Evolutionary conservation across 2,329 filamentous ascomycete genomes (phyloP).

Genomic region (Calycina herbarum): DNA sequence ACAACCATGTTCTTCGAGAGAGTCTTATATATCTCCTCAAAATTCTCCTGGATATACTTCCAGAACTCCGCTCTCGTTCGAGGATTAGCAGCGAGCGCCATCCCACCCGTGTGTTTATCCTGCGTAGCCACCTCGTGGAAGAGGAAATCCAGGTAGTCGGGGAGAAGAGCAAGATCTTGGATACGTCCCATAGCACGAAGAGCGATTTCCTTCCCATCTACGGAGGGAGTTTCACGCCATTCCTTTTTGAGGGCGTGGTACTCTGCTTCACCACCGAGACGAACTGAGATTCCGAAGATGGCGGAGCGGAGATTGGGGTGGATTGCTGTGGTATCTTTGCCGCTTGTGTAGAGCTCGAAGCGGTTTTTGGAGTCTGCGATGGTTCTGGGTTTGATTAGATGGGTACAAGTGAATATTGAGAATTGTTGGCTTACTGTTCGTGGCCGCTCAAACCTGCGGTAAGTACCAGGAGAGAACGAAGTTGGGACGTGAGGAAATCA

Average conservation of each 20-base stretch:
- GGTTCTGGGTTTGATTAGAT: slow-evolving; percentile 49
- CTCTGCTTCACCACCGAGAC: slow-evolving; percentile 68
- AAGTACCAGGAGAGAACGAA: slow-evolving; percentile 78
- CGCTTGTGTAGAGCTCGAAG: slow-evolving; percentile 76
- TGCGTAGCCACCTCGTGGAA: slow-evolving; percentile 81
- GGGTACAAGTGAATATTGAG: neutral
- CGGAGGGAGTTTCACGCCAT: slow-evolving; percentile 76
- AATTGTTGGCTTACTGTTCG: slow-evolving; percentile 55
- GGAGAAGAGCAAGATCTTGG: slow-evolving; percentile 63
- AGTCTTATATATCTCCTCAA: slow-evolving; percentile 69
- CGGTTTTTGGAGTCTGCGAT: slow-evolving; percentile 73
- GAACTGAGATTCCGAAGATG: slow-evolving; percentile 77
- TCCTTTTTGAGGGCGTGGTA: slow-evolving; percentile 79
- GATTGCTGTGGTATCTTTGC: slow-evolving; percentile 64
- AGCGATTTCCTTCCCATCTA: slow-evolving; percentile 88
- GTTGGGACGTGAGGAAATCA: slow-evolving; percentile 77
- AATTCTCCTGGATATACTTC: slow-evolving; percentile 83
- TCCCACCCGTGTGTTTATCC: slow-evolving; percentile 83
- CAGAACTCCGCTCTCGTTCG: slow-evolving; percentile 74
- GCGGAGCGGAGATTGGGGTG: slow-evolving; percentile 79
- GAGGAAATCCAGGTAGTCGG: slow-evolving; percentile 70
- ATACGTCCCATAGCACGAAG: slow-evolving; percentile 75
- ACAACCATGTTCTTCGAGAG: slow-evolving; percentile 81
- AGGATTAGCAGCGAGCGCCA: slow-evolving; percentile 70
- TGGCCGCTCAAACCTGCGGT: slow-evolving; percentile 77